Evolutionary conservation across 2,329 filamentous ascomycete species (phyloP), one percentile per base, ranked within the genome.

Genomic region (Xylariaceae sp.): DNA sequence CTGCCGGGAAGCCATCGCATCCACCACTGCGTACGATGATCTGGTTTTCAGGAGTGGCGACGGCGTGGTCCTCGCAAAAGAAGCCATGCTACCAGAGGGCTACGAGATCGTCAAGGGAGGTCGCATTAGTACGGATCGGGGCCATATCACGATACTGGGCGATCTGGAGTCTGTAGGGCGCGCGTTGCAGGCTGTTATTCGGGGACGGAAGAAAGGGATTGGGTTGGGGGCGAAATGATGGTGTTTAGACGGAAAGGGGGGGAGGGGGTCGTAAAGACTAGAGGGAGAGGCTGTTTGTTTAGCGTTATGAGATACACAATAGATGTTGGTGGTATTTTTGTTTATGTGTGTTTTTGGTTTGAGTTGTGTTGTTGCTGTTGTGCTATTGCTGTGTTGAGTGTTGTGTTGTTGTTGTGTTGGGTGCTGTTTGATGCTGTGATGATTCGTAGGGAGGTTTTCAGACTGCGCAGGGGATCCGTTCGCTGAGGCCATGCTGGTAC

Each of bases 11-110:
- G 86, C 82, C 0, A 96, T 97, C 65, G 82, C 85, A 53, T 84
- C 85, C 61, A 78, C 84, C 0, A 90, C 95, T 72, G 87, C 85
- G 0, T 97, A 96, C 71, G 91, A 96, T 65, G 88, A 95, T 66
- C 79, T 97, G 2, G 83, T 90, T 0, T 97, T 97, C 75, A 88
- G 89, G 0, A 88, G 87, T 18, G 92, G 92, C 1, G 92, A 97
- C 71, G 93, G 92, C 0, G 92, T 97, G 0, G 91, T 93, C 57
- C 80, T 97, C 5, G 90, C 92, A 0, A 85, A 85, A 54, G 90
- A 93, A 62, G 89, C 92, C 0, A 93, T 95, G 89, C 74, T 95
- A 49, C 92, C 92, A 0, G 76, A 83, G 2, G 92, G 92, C 0
- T 97, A 96, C 71, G 80, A 82, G 53, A 78, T 89, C 41, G 90